Evolutionary conservation across 2,329 filamentous ascomycete species (phyloP), one percentile per base, ranked within the genome.

Genomic region (Lachnellula occidentalis): DNA sequence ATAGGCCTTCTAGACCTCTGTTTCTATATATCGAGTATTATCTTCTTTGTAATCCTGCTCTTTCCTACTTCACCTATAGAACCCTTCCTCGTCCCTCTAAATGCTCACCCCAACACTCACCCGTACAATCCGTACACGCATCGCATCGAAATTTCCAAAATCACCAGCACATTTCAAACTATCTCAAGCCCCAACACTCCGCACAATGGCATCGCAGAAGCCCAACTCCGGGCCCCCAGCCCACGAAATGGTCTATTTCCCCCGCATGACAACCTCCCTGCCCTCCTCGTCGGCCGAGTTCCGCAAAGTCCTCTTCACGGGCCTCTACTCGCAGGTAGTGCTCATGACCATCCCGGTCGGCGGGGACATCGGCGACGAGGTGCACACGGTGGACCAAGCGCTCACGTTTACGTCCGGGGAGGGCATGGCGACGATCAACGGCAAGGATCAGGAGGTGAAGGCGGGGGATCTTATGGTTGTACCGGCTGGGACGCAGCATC

Each of bases 301-400:
- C 65, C 73, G 82, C 4, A 80, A 78, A 34, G 81, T 86, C 21
- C 69, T 86, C 14, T 82, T 78, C 69, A 86, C 83, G 2, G 82
- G 82, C 0, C 69, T 86, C 6, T 85, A 85, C 66, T 77, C 75
- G 11, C 83, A 86, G 67, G 68, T 86, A 8, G 82, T 86, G 0
- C 74, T 82, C 0, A 86, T 86, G 82, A 82, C 81, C 43, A 75
- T 86, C 0, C 83, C 82, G 0, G 78, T 83, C 0, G 77, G 76
- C 14, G 82, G 82, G 2, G 82, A 86, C 31, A 86, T 86, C 61
- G 81, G 83, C n/a, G 82, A 86, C 50, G 82, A 86, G 70, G 82
- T 83, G 56, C 82, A 86, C 65, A 79, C 78, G 0, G 82, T 85
- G 37, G 83, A 86, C 58, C 83, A 86, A 61, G 79, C 82, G 53